phyloP scores from a whole-genome alignment of 768 basidiomycete genomes.

The Leucosporidium scottii region DNA sequence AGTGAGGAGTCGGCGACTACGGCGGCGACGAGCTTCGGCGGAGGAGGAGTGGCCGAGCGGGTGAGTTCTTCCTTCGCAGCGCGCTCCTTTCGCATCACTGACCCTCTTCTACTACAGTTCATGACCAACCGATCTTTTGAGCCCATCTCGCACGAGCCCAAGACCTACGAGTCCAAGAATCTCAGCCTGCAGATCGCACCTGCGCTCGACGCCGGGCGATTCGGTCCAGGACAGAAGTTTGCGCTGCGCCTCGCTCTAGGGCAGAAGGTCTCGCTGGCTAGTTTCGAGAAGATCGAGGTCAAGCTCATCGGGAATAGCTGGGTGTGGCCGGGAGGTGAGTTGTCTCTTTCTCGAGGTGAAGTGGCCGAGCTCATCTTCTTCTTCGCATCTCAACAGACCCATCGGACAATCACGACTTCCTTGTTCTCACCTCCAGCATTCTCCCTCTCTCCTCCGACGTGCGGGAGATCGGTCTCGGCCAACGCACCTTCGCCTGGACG shows the following conservation, averaged over 20 bases:
- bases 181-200: neutral
- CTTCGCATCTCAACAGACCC: neutral
- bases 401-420: neutral
- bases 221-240: conserved; percentile 2
- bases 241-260: neutral
- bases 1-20: neutral
- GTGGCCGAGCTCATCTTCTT: neutral
- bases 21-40: neutral
- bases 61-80: neutral
- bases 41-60: neutral
- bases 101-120: too few relatives aligned
- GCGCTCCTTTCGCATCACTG: too few relatives aligned
- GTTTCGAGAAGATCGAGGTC: conserved; percentile 1
- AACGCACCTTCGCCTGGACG: neutral
- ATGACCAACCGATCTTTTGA: neutral
- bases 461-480: neutral
- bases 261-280: neutral
- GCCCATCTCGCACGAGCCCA: neutral
- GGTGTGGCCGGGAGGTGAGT: neutral
- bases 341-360: too few relatives aligned
- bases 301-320: neutral
- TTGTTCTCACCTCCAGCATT: neutral
- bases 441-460: neutral
- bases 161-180: conserved; percentile 2
- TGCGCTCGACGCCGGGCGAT: neutral